Evolutionary conservation across 176 grass and related monocot species (phyloP).

Genomic region (Alloteropsis semialata): DNA sequence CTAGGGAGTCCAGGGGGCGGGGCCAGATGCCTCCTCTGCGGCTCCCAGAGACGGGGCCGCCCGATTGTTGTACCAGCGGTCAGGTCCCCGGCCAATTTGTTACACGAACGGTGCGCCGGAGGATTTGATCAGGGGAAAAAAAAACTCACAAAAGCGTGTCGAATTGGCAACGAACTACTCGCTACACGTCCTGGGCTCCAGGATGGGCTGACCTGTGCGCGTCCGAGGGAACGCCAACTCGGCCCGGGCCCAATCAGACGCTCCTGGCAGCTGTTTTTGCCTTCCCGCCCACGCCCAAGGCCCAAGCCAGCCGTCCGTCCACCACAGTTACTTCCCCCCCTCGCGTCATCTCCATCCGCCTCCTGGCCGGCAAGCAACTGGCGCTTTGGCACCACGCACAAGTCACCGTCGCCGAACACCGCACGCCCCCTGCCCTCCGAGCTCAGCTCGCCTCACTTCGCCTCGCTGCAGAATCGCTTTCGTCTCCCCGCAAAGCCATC

Average conservation of each 20-base stretch:
- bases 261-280: not conserved
- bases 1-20: too few species aligned
- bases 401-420: constrained; percentile 32
- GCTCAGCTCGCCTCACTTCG: not conserved
- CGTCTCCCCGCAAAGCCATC: constrained; percentile 63
- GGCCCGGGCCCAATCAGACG: not conserved
- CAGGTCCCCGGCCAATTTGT: not conserved
- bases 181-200: not conserved
- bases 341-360: constrained; percentile 26
- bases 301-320: not conserved
- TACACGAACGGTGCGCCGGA: too few species aligned
- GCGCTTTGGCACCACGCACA: constrained; percentile 37
- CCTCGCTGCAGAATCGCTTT: constrained; percentile 64
- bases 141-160: not conserved
- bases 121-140: not conserved
- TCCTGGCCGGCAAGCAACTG: constrained; percentile 43
- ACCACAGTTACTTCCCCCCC: constrained; percentile 22
- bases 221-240: not conserved
- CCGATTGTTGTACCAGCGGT: not conserved
- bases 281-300: not conserved
- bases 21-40: not conserved
- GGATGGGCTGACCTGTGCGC: not conserved
- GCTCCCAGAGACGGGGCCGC: not conserved
- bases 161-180: not conserved
- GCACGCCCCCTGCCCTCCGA: not conserved